Evolutionary conservation across 2,329 filamentous ascomycete species (phyloP).

Genomic region (Hirsutella thompsonii): DNA sequence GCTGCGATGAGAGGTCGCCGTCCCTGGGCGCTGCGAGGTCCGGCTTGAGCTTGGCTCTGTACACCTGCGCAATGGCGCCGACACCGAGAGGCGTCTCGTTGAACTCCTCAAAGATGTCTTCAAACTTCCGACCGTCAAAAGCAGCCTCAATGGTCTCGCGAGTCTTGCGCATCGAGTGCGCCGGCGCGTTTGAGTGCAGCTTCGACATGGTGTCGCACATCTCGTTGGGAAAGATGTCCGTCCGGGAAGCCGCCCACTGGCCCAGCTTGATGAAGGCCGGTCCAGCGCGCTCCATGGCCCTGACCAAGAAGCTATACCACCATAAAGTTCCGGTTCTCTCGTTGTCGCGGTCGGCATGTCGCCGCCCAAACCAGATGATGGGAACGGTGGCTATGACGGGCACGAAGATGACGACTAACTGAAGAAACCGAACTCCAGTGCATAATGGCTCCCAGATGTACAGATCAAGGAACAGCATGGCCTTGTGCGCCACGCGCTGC

Average conservation of each 20-base stretch:
- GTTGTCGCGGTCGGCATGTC: constrained; percentile 51
- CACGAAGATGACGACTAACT: constrained; percentile 78
- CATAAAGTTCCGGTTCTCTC: constrained; percentile 74
- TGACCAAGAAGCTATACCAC: constrained; percentile 89
- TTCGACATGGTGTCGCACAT: constrained; percentile 91
- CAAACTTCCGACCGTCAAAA: constrained; percentile 67
- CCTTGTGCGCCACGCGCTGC: constrained; percentile 39
- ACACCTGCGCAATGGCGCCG: constrained; percentile 93
- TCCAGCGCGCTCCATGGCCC: constrained; percentile 81
- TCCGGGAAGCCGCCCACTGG: constrained; percentile 94
- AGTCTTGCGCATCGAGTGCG: constrained; percentile 72
- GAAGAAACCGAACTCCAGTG: constrained; percentile 77
- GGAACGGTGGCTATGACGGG: constrained; percentile 77
- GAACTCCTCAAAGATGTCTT: constrained; percentile 95
- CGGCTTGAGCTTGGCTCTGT: constrained; percentile 83
- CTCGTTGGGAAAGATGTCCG: constrained; percentile 89
- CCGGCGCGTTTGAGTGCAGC: constrained; percentile 86
- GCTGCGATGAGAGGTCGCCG: constrained; percentile 33
- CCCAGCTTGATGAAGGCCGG: constrained; percentile 98
- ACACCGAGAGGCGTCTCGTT: constrained; percentile 81
- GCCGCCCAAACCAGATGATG: constrained; percentile 62
- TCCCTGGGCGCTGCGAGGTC: constrained; percentile 54
- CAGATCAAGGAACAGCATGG: constrained; percentile 56
- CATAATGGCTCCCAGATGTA: constrained; percentile 77
- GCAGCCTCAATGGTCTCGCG: constrained; percentile 68